Evolutionary conservation across 805 yeast genomes (phyloP), one percentile per base, ranked within the genome.

Genomic region (Ogataea dorogensis): DNA sequence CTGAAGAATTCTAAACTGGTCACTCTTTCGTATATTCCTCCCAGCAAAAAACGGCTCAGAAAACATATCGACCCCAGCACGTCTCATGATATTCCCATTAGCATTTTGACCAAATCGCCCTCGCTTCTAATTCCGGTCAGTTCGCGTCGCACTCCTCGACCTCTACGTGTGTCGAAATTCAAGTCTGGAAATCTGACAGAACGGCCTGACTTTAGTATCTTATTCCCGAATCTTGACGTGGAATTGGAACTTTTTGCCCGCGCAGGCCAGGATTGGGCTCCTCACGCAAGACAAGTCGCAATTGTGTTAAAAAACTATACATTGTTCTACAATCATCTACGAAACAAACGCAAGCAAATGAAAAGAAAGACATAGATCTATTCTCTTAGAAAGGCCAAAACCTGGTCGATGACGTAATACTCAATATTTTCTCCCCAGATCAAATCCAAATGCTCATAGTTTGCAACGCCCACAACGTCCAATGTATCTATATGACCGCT

Each of bases 361-460:
- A 15, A 19, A 32, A 11, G 13, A 24, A 32, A 23, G 21, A 17
- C 15, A 17, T 13, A 2, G 22, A 28, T 11, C 31, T n/a, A 36
- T n/a, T 25, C 38, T 26, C 38, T 33, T 16, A 59, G 29, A 44
- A 56, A 56, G 7, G 59, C 55, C 3, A 65, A 40, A 5, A 74
- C 66, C 38, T 67, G 65, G 5, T 63, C 55, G 30, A 73, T 63
- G 3, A 78, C 80, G 36, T 67, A 53, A 4, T 52, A 45, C 18
- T 68, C 75, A 3, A 83, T 82, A 36, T 79, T 75, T 17, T 71
- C 64, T n/a, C 96, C 97, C 98, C 98, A 91, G 9, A 91, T 65
- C 44, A 91, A 73, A 56, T 93, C 98, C 43, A 91, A 64, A 62
- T 91, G 98, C 61, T 91, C 98, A 56, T 89, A 86, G 14, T 66